Percentiles rank a stretch among this genome's conserved stretches.
phyloP scores from a whole-genome alignment of 2,329 filamentous ascomycete species.

The Hirsutella rhossiliensis region DNA sequence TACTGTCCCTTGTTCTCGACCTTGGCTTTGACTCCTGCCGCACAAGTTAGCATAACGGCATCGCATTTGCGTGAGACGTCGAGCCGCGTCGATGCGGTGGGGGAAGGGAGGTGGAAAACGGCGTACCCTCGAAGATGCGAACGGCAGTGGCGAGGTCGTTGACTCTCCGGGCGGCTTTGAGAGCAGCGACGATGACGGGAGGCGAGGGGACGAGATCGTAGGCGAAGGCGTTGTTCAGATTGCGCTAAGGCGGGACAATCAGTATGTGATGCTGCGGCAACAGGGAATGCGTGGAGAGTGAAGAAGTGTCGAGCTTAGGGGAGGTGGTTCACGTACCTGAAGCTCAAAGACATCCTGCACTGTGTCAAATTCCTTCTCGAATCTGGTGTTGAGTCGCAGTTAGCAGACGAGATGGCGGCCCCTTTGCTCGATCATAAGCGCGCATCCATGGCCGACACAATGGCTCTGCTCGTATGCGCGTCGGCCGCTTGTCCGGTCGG shows the following conservation, averaged over 20 bases:
- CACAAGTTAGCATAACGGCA: neutral
- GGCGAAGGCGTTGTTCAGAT: conserved; percentile 98
- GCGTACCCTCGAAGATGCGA: conserved; percentile 91
- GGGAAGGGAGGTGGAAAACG: neutral
- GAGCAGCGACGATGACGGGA: conserved; percentile 78
- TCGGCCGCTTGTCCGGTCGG: neutral
- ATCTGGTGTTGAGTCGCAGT: conserved; percentile 46
- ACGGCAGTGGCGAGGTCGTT: conserved; percentile 98
- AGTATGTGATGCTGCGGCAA: neutral
- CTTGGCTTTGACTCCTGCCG: conserved; percentile 92
- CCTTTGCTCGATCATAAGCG: conserved; percentile 1
- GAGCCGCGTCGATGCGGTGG: neutral
- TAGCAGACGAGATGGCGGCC: neutral
- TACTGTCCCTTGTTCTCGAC: conserved; percentile 98
- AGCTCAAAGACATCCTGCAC: conserved; percentile 99
- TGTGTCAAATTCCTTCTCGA: conserved; percentile 96
- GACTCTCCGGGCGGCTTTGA: conserved; percentile 88
- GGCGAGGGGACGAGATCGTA: conserved; percentile 98
- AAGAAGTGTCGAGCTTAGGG: too few species aligned
- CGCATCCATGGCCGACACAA: neutral
- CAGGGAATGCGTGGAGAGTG: too few species aligned
- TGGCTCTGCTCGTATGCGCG: neutral
- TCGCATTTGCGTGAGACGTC: neutral
- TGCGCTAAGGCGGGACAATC: conserved; percentile 40
- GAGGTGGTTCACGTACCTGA: conserved; percentile 53